Evolutionary conservation across 371 early-diverging fungal species (phyloP).

Genomic region (Coemansia sp.): DNA sequence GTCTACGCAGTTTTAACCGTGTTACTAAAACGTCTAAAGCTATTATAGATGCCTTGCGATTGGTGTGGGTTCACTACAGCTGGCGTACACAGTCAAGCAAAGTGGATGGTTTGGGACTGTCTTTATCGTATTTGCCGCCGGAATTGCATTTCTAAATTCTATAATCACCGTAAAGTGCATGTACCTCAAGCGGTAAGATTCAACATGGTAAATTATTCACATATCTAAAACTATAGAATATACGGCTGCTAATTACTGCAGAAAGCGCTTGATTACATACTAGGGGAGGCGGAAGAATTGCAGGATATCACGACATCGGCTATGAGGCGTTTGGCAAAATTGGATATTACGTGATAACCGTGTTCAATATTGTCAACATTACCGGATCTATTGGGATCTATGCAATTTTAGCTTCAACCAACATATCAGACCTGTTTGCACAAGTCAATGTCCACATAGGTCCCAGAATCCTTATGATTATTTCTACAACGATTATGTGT

Average conservation of each 20-base stretch:
- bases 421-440: conserved; percentile 55
- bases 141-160: conserved; percentile 67
- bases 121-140: conserved; percentile 69
- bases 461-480: conserved; percentile 57
- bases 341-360: conserved; percentile 32
- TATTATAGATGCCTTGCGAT: conserved; percentile 48
- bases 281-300: conserved; percentile 41
- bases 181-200: conserved; percentile 54
- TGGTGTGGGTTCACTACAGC: conserved; percentile 78
- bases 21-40: background rate
- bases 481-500: conserved; percentile 63
- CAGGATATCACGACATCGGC: conserved; percentile 59
- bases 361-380: conserved; percentile 65
- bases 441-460: conserved; percentile 42
- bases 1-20: conserved; percentile 29
- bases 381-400: conserved; percentile 75
- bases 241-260: background rate
- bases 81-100: conserved; percentile 74
- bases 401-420: conserved; percentile 66
- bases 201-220: background rate
- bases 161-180: conserved; percentile 67
- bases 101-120: conserved; percentile 80
- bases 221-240: background rate
- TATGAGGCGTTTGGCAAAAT: conserved; percentile 64
- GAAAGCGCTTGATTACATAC: background rate